Evolutionary conservation across 2,329 filamentous ascomycete genomes (phyloP), one percentile per base, ranked within the genome.

Genomic region (Exophiala oligosperma): DNA sequence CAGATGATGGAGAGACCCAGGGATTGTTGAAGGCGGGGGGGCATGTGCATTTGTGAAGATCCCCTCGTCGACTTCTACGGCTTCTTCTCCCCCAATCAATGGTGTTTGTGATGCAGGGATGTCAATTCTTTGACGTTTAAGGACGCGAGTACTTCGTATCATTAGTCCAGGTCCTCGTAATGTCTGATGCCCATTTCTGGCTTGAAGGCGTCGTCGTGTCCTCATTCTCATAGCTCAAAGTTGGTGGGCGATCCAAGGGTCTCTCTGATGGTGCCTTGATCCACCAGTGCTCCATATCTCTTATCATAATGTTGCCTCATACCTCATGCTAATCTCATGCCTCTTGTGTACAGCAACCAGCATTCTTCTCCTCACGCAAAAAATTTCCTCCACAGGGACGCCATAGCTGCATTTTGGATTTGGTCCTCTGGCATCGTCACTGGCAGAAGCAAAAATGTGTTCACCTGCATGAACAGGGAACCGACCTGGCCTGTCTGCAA

Each of bases 361-460:
- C 24, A 32, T 29, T 17, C 32, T 49, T 35, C 48, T 21, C 48
- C 48, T 40, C 49, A 52, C 23, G 37, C 37, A 52, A 23, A 17
- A 52, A 41, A 52, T 41, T 52, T 52, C 24, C 37, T 41, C 40
- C 40, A 37, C 49, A 52, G 24, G 7, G 23, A 26, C 35, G 26
- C 49, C 35, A 29, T 41, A 41, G 41, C 23, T 41, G 21, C 49
- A 37, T 38, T 35, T 8, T 9, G 5, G 29, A 35, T 8, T 9
- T 4, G 6, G 4, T 35, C 2, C 29, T 26, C 26, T 35, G 29
- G 29, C 7, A 35, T 35, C 9, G 6, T n/a, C n/a, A 28, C 21
- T 48, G 44, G 11, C 21, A 23, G 12, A 23, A 17, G 38, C 6
- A 17, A 17, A 23, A 3, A 17, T 23, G 38, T 41, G 38, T 14